Evolutionary conservation across 306 rosid species (phyloP), one percentile per base, ranked within the genome.

Genomic region (Cicer bijugum): DNA sequence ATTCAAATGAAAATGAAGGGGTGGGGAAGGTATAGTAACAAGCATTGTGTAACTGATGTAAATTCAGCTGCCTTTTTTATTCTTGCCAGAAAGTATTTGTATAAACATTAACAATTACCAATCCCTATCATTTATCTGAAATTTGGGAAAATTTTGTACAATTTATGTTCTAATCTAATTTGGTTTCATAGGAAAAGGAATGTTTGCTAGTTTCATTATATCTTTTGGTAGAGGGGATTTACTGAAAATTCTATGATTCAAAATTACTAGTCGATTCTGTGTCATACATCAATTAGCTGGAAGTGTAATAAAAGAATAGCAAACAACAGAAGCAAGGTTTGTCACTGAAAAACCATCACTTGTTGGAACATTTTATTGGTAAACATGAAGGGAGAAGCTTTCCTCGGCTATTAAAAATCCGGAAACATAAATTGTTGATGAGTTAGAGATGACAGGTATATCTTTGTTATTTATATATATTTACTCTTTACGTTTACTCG

Each of bases 51-150:
- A 67, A 74, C 67, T 67, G 38, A 33, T 78, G 80, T 84, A 78
- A 67, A 81, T 81, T 73, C 63, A 70, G 84, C 76, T 33, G 69
- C 70, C 68, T 86, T 86, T 86, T 87, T 87, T 87, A 69, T 75
- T 67, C 60, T 67, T 59, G 67, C 67, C 37, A 78, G 47, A 74
- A 47, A 72, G 72, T 67, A 75, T 23, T 56, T 88, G 96, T 85
- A 88, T 78, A 80, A 81, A 83, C 76, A 55, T 75, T 57, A 74
- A 67, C 74, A 57, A 52, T 64, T 20, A 35, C 11, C 59, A 56
- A 44, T 62, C 65, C 65, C 78, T 63, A 51, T 74, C 8, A 44
- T 58, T 79, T 66, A 38, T 53, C 17, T 17, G 19, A 33, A 51
- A 62, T 75, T 57, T 55, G 45, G 78, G 46, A 6, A 48, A 48